Evolutionary conservation across 352 stramenopile genomes (phyloP).

Genomic region (Phytophthora pini): DNA sequence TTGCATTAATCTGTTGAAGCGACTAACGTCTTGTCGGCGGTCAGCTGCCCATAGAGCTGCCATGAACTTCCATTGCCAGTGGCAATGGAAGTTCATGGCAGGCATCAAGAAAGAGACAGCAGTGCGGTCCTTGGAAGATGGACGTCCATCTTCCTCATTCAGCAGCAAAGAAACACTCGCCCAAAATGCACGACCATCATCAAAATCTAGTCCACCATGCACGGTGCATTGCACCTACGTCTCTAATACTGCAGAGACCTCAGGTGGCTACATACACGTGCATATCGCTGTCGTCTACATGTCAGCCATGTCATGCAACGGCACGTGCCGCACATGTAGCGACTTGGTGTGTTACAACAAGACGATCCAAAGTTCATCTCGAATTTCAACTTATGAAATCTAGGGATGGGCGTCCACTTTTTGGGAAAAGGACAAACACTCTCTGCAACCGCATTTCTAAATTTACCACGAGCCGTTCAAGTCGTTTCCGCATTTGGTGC

Average conservation of each 20-base stretch:
- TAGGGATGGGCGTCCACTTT: not conserved
- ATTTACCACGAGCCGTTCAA: slow-evolving; percentile 4
- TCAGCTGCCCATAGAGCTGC: not conserved
- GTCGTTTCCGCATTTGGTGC: not conserved
- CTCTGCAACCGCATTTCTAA: slow-evolving; percentile 13
- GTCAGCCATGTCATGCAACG: not conserved
- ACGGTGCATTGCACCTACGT: not conserved
- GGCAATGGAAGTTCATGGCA: no score
- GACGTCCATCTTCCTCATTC: slow-evolving; percentile 14
- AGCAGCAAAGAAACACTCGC: slow-evolving; percentile 6
- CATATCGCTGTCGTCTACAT: not conserved
- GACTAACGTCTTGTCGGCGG: not conserved
- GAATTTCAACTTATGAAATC: not conserved
- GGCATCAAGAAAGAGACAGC: slow-evolving; percentile 9
- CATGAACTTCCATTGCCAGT: not conserved
- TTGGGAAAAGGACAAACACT: no score
- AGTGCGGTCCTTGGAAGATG: not conserved
- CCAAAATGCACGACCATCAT: not conserved
- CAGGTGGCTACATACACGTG: no score
- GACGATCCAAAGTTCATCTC: not conserved
- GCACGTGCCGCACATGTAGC: not conserved
- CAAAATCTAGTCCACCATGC: not conserved
- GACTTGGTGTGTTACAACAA: not conserved
- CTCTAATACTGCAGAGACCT: not conserved
- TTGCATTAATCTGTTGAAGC: slow-evolving; percentile 13